These are phyloP conservation scores for Calycina marina DNA, from an alignment of 2,329 filamentous ascomycete genomes.

Conservation along the genomic window DNA sequence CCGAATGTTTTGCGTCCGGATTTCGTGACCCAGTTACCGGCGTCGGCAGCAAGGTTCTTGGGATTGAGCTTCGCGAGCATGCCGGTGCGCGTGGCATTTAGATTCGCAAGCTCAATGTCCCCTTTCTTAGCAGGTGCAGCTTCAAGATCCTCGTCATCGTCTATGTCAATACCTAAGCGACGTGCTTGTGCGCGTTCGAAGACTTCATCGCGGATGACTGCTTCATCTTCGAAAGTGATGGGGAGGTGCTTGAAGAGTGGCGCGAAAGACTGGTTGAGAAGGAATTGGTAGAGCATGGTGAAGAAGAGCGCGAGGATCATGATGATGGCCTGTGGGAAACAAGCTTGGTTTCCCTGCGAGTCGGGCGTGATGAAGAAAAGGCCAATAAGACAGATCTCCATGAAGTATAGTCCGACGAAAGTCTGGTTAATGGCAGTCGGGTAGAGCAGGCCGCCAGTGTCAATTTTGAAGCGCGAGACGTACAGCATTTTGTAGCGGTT, in stretches of 20 bases:
- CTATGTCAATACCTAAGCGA: conserved; percentile 47
- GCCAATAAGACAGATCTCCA: conserved; percentile 82
- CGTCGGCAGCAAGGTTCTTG: conserved; percentile 16
- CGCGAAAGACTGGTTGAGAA: conserved; percentile 71
- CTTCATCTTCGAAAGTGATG: conserved; percentile 91
- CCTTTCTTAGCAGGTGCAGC: conserved; percentile 14
- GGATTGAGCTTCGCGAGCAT: conserved; percentile 18
- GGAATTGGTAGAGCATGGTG: conserved; percentile 63
- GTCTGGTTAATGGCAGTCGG: conserved; percentile 89
- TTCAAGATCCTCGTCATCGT: conserved; percentile 28
- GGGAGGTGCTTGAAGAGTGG: conserved; percentile 82
- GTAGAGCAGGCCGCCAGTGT: conserved; percentile 87
- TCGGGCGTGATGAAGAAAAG: conserved; percentile 70
- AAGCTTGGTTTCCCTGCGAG: conserved; percentile 36
- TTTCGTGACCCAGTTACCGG: conserved; percentile 16
- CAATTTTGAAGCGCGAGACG: conserved; percentile 74
- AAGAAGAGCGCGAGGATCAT: conserved; percentile 66
- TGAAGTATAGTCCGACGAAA: conserved; percentile 87
- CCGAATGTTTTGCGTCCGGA: conserved; percentile 27
- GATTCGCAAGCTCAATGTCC: conserved; percentile 30
- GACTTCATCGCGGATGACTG: conserved; percentile 75
- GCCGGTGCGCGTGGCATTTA: conserved; percentile 22
- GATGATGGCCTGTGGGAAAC: conserved; percentile 62
- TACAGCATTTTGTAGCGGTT: conserved; percentile 97
- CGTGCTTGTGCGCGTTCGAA: conserved; percentile 68